phyloP scores from a whole-genome alignment of 768 basidiomycete genomes.

The Tricholoma sp. region DNA sequence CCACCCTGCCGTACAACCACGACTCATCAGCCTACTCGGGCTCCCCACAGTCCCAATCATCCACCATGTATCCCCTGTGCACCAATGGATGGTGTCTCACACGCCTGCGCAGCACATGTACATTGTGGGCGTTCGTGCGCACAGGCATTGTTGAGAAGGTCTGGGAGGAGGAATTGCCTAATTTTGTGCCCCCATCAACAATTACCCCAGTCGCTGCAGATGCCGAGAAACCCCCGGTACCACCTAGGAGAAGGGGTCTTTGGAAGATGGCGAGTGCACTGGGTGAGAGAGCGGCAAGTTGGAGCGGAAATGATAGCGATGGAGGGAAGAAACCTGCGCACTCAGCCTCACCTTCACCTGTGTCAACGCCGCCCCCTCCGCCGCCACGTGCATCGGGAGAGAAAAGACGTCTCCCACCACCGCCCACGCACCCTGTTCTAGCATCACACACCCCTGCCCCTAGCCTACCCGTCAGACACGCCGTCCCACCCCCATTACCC shows the following conservation, averaged over 20 bases:
- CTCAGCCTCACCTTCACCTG: conserved; percentile 3
- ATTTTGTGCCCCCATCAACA: conserved; percentile 25
- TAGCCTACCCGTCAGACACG: conserved; percentile 8
- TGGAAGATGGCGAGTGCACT: conserved; percentile 69
- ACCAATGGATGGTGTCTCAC: conserved; percentile 80
- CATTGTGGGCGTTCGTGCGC: conserved; percentile 85
- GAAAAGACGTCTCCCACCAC: conserved; percentile 27
- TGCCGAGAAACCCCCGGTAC: conserved; percentile 52
- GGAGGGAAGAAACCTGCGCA: conserved; percentile 22
- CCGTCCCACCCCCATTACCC: conserved; percentile 45
- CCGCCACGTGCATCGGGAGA: conserved; percentile 15
- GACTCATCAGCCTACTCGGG: conserved; percentile 15
- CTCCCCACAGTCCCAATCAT: conserved; percentile 21
- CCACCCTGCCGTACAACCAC: conserved; percentile 25
- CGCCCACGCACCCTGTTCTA: conserved; percentile 21
- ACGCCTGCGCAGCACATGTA: conserved; percentile 82
- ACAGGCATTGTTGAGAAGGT: conserved; percentile 77
- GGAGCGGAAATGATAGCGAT: conserved; percentile 41
- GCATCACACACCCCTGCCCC: conserved; percentile 16
- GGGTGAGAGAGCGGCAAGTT: conserved; percentile 53
- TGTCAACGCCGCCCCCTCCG: conserved; percentile 8
- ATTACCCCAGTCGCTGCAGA: conserved; percentile 12
- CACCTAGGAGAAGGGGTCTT: conserved; percentile 55
- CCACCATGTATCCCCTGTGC: conserved; percentile 76
- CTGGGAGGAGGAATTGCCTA: conserved; percentile 79